Base-by-base conservation (phyloP, 495 filamentous ascomycete genomes). In the Xylaria curta region DNA sequence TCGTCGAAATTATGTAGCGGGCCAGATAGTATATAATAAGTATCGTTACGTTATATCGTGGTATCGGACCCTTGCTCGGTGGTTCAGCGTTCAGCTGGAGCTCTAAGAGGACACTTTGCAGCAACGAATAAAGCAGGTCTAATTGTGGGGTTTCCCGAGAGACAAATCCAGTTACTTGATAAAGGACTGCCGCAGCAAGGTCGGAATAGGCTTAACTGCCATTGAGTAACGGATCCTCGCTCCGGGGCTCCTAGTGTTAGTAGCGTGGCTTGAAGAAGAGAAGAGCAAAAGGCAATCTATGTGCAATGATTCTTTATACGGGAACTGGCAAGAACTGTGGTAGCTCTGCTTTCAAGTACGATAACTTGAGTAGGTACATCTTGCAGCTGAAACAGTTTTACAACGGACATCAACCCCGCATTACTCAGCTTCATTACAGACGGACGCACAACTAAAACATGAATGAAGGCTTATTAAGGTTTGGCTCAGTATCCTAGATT, bases 81-180 rank as follows among this genome's bases (percentile, higher is more conserved):
- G 13, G 58, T 26, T n/a, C 51, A 47, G 53, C 51, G 58, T 26
- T n/a, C 51, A 47, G 53, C 51, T 40, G 53, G 33, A 49, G 63
- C 51, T 36, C 28, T 24, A 76, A 51, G 62, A 79, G 77, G 77
- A 79, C 77, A 79, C 72, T 79, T 79, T 78, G 77, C 77, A 76
- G 69, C 72, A 75, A 78, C 40, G 15, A 42, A 63, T 44, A 46
- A 53, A 62, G 68, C 44, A 59, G 21, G 49, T 51, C 54, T 6
- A 54, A 56, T 44, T 75, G 77, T 73, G 77, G 75, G 70, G 73
- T 77, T 77, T 74, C 65, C 74, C 62, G 15, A 13, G 24, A 33
- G 54, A 58, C 54, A 19, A 17, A 26, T 47, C 6, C 4, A 46
- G n/a, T 15, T 58, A 33, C 26, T 42, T 33, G 60, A 69, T 33